Evolutionary conservation across 306 rosid species (phyloP).

Genomic region (Cucumis cinereus): DNA sequence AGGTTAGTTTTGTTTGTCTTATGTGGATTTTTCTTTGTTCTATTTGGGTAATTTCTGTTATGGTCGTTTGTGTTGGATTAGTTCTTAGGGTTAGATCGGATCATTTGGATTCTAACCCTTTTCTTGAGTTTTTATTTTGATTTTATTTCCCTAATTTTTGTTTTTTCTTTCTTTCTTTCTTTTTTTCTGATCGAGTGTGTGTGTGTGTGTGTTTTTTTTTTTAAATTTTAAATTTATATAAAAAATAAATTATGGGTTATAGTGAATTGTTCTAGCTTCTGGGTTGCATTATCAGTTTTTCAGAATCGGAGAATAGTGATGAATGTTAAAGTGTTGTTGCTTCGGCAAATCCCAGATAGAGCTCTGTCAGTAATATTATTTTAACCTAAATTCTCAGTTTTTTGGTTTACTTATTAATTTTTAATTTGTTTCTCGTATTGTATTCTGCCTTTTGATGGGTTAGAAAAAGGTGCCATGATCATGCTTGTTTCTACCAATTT

Average conservation of each 20-base stretch:
- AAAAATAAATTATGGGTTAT: neutral
- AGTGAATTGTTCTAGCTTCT: neutral
- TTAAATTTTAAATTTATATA: neutral
- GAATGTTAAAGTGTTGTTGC: neutral
- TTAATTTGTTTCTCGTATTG: neutral
- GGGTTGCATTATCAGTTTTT: neutral
- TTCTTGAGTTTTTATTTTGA: neutral
- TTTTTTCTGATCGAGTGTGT: neutral
- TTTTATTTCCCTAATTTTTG: neutral
- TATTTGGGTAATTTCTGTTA: constrained; percentile 1
- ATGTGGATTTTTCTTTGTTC: constrained; percentile 3
- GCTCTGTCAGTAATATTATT: neutral
- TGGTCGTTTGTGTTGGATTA: neutral
- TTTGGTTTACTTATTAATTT: neutral
- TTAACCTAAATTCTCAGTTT: neutral
- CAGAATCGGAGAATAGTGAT: neutral
- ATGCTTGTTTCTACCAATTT: neutral
- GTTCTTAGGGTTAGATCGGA: constrained; percentile 8
- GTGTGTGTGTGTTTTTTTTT: neutral
- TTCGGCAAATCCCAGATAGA: neutral
- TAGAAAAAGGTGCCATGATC: neutral
- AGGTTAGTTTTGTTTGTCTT: constrained; percentile 9
- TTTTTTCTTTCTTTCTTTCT: neutral
- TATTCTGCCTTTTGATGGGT: neutral
- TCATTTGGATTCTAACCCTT: neutral